Base-by-base conservation (phyloP, 2,329 filamentous ascomycete species). In the Sarocladium strictum region DNA sequence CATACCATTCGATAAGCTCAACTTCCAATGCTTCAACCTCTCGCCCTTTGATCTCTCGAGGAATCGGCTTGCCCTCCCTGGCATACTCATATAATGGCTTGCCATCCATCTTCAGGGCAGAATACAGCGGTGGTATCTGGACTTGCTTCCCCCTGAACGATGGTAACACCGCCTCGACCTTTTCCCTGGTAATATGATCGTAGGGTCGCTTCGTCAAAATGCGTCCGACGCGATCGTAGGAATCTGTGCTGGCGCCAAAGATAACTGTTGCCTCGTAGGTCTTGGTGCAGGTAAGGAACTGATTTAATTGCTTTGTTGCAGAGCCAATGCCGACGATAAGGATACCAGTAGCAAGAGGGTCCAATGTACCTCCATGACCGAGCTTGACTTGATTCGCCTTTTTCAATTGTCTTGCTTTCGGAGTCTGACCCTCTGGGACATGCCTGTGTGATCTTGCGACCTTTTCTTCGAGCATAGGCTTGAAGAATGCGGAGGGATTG, bases 71-170 rank as follows among this genome's bases (percentile, higher is more conserved):
- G 15, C 94, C 94, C 67, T 92, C 90, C 50, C 94, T 81, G 19
- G 94, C 94, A 70, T 97, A 97, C 72, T 99, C 92, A 68, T 99
- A 99, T 50, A 97, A 78, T 32, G 90, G 88, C 76, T 97, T 97
- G 2, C 94, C 94, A 61, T 97, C 83, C 69, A 97, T 90, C 69
- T 93, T 92, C 58, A 97, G 77, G 10, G 94, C 94, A 27, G 90
- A 96, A 71, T 92, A 99, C 19, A 99, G 82, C 5, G 93, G 93
- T 35, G 94, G 94, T 61, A 89, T 85, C 75, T 99, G 94, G 75
- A 89, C 85, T 63, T 90, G 90, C 62, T 87, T 87, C 15, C 94
- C 94, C 37, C 85, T 79, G 69, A 96, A 97, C 57, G 78, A 73
- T 4, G 76, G 78, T 55, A 97, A 72, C 15, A 87, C 89, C 65